These are phyloP conservation scores for Vitis labrusca DNA, from an alignment of 164 flowering plant genomes.

Conservation along the genomic window DNA sequence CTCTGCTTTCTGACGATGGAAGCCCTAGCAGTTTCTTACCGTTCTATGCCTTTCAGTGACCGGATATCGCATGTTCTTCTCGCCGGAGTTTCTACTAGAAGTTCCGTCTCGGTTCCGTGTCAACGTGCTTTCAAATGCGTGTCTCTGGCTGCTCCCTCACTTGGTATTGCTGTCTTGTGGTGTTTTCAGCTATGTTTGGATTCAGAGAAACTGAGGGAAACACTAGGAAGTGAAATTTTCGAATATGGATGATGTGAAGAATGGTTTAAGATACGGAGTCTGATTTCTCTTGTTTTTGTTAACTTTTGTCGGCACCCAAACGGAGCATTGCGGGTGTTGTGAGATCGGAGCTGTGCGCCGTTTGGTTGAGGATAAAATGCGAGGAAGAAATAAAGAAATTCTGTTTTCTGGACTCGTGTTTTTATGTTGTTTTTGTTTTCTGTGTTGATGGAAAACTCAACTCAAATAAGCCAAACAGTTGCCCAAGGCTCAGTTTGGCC, in stretches of 20 bases:
- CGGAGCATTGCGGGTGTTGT: no score
- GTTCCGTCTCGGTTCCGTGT: constrained; percentile 3
- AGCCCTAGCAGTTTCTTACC: constrained; percentile 11
- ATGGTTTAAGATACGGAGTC: neutral
- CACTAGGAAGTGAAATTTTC: no score
- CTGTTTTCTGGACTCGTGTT: neutral
- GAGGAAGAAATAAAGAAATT: no score
- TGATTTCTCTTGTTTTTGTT: neutral
- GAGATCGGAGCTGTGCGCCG: no score
- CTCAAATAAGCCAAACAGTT: neutral
- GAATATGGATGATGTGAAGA: neutral
- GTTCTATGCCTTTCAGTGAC: constrained; percentile 1
- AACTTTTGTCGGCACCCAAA: no score
- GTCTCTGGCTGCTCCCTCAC: constrained; percentile 11
- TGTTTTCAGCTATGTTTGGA: constrained; percentile 3
- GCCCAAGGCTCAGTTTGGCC: neutral
- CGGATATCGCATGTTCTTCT: constrained; percentile 12
- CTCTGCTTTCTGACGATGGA: constrained; percentile 16
- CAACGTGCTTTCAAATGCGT: constrained; percentile 21
- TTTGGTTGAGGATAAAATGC: no score
- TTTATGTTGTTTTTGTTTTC: neutral
- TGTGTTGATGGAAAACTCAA: neutral
- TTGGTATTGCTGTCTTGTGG: constrained; percentile 12
- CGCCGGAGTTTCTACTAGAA: constrained; percentile 8
- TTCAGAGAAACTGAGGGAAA: neutral